Evolutionary conservation across 805 yeast species (phyloP).

Genomic region (Candida pini): DNA sequence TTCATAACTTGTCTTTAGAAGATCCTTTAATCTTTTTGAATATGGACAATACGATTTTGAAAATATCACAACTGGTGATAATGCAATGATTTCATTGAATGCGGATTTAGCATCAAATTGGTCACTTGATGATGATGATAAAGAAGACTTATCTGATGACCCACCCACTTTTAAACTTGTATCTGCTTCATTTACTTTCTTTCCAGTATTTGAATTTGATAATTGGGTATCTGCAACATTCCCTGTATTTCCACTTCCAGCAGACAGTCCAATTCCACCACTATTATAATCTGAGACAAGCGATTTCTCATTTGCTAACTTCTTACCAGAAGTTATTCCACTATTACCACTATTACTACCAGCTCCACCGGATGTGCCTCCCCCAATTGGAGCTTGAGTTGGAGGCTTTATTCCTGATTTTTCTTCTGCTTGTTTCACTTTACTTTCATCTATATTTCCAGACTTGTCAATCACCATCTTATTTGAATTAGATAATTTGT

Average conservation of each 20-base stretch:
- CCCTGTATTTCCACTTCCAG: background rate
- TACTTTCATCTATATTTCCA: conserved; percentile 37
- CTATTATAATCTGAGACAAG: background rate
- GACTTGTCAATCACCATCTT: conserved; percentile 26
- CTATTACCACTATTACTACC: background rate
- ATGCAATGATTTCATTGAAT: conserved; percentile 48
- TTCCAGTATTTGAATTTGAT: background rate
- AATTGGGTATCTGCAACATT: background rate
- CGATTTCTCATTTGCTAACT: conserved; percentile 8
- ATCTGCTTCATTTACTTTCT: background rate
- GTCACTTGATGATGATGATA: conserved; percentile 4
- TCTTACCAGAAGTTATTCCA: conserved; percentile 6
- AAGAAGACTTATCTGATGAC: conserved; percentile 2
- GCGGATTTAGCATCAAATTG: conserved; percentile 47
- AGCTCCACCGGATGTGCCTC: conserved; percentile 5
- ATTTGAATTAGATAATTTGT: conserved; percentile 12
- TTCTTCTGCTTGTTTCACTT: conserved; percentile 34
- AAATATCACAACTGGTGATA: conserved; percentile 64
- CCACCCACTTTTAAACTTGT: background rate
- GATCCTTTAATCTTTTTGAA: conserved; percentile 62
- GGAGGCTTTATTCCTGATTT: conserved; percentile 16
- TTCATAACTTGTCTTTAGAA: conserved; percentile 57
- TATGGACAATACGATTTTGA: conserved; percentile 68
- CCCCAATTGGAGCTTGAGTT: conserved; percentile 19
- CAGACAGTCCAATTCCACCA: background rate